Base-by-base conservation (phyloP, 1,139 yeast genomes). In the Yamadazyma atmosphaerica region DNA sequence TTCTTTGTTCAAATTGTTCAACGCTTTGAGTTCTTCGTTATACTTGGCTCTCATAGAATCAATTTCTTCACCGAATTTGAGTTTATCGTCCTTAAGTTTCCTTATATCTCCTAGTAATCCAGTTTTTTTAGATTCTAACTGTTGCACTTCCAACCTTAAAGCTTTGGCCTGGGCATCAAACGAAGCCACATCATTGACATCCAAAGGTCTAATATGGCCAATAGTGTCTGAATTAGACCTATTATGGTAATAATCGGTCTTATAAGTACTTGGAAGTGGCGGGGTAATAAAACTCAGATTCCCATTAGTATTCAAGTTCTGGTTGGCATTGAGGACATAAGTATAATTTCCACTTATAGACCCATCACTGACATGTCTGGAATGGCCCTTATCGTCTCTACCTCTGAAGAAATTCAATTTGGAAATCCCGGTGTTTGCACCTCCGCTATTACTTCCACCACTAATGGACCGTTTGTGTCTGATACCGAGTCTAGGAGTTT, bases 341-440 rank as follows among this genome's bases (percentile, higher is more conserved):
- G 25, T 38, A 13, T n/a, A 11, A 16, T 29, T 27, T 3, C 42
- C 44, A 16, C 57, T 52, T 24, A 66, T 51, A 3, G 73, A 65
- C 3, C 76, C 69, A 27, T 71, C 77, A 34, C 74, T 68, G 9
- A 60, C 68, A 39, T 67, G 66, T 27, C 78, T 65, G 1, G 69
- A 50, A 47, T 70, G 77, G 25, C 53, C 51, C 16, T 32, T 41
- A 15, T 53, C 60, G 13, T 54, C 60, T 27, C 47, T 55, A n/a
- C 56, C 42, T 43, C 62, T 65, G 52, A 71, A 69, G 22, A 71
- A 51, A 28, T 57, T 61, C 38, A 71, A 56, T 43, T 68, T 68
- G 29, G 58, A 55, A 17, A 58, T 46, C 31, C 56, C 43, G 13
- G 50, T 49, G 24, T 52, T 50, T 3, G 31, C 31, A 19, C 33